Base-by-base conservation (phyloP, 1,284 basidiomycete genomes). In the Ganoderma lucidum region DNA sequence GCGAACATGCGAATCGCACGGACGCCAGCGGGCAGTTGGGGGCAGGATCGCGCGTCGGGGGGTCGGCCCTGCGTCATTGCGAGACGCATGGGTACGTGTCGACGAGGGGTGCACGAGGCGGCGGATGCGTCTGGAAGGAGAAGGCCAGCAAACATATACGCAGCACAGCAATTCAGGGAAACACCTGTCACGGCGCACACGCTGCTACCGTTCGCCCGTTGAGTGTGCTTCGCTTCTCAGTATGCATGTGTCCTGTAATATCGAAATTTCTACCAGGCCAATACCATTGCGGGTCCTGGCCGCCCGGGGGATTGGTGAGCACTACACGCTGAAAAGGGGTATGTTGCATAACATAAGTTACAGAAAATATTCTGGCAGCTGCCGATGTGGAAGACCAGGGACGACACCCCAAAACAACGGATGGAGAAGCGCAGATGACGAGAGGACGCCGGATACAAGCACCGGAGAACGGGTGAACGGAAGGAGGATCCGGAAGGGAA, bases 331-430 rank as follows among this genome's bases (percentile, higher is more conserved):
- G 62, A 14, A 69, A 66, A 19, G 71, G 73, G 74, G 73, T 73
- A 72, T 41, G 51, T 60, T 70, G 53, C 48, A 63, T 60, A 15
- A 62, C 67, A 71, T 75, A 72, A 63, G 71, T 79, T 84, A 90
- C 74, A 91, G 81, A 80, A 91, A 91, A 80, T 92, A 92, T 78
- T 92, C 90, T n/a, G 90, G 90, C 59, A 90, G 82, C 90, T 91
- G 77, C 53, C 69, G 62, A 64, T 35, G 70, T 64, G 23, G 30
- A 23, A 28, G 28, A 61, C 3, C 3, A 59, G 30, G 12, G 14
- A 51, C 17, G 51, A 37, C 62, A 51, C 30, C 32, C 51, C 51
- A 58, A 53, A 53, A 41, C 58, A 41, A 39, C 42, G 58, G 67
- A 64, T 41, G 64, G 62, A 30, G 51, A 45, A 39, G 35, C 59